These are phyloP conservation scores for Endoconidiophora laricicola DNA, from an alignment of 2,329 filamentous ascomycete genomes.

Conservation along the genomic window DNA sequence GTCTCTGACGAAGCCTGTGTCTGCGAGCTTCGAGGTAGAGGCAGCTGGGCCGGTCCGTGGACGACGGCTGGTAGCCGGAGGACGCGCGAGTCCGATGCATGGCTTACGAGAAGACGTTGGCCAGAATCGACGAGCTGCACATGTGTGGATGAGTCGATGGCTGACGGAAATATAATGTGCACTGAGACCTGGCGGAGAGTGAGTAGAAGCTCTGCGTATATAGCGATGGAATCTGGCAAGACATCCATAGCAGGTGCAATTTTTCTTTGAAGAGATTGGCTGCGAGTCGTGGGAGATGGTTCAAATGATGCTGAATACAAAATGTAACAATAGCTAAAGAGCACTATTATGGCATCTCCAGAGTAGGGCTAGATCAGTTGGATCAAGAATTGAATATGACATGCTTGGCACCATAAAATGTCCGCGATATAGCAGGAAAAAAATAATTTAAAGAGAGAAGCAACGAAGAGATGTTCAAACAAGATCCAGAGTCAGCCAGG, in stretches of 20 bases:
- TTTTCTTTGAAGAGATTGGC: too few species aligned
- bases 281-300: too few species aligned
- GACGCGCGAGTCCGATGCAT: constrained; percentile 23
- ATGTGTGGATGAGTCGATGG: constrained; percentile 26
- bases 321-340: too few species aligned
- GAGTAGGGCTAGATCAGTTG: too few species aligned
- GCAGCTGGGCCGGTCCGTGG: constrained; percentile 18
- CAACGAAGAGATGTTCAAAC: not conserved
- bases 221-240: constrained; percentile 13
- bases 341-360: too few species aligned
- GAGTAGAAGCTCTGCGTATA: constrained; percentile 49
- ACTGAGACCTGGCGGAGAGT: constrained; percentile 50
- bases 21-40: constrained; percentile 15
- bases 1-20: not conserved
- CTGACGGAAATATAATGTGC: constrained; percentile 32
- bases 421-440: not conserved
- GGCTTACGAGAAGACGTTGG: constrained; percentile 28
- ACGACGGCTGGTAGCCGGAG: constrained; percentile 29
- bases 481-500: too few species aligned
- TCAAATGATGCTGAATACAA: too few species aligned
- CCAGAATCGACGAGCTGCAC: constrained; percentile 30
- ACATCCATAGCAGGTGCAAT: too few species aligned
- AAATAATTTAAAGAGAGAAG: not conserved
- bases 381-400: too few species aligned
- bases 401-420: too few species aligned